Evolutionary conservation across 192 early-diverging fungal genomes (phyloP), one percentile per base, ranked within the genome.

Genomic region (Chytriomyces sp.): DNA sequence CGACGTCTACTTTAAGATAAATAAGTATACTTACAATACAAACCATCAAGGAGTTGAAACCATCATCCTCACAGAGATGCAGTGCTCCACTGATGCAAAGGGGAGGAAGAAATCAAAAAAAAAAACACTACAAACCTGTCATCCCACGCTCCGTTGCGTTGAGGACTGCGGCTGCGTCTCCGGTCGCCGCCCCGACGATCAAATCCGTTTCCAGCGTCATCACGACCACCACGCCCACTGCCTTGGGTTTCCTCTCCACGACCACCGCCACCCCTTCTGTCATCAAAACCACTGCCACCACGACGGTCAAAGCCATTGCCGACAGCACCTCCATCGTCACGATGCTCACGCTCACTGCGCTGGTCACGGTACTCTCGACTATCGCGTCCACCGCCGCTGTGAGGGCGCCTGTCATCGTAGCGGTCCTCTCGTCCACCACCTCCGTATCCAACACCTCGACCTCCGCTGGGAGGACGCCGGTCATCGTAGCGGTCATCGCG

Each of bases 181-280:
- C 60, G n/a, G 3, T 63, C 59, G 19, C 71, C 61, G 52, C 70
- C 75, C 40, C 84, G 53, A 41, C 84, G 75, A 62, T 83, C 85
- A 19, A 83, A 81, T 14, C 84, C 80, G 22, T 81, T 77, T 19
- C 79, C 67, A n/a, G 79, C 73, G 26, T 84, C 81, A 12, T 78
- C 74, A 31, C 80, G 74, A 28, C 78, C 61, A n/a, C 66, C 68
- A 36, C 52, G 64, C 19, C 81, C 58, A 1, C 77, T 79, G 30
- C 75, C 30, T 12, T 68, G 39, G 19, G 40, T 39, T 39, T 67
- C 44, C 1, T 57, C 77, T 26, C 32, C 41, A 12, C 72, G 32
- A 28, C 70, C 61, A 25, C 63, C 75, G 60, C 44, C 70, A 6
- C 78, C 77, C 12, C 74, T 36, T 22, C 39, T 30, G 25, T 36